Evolutionary conservation across 2,329 filamentous ascomycete species (phyloP).

Genomic region (Beauveria scarabaeidicola): DNA sequence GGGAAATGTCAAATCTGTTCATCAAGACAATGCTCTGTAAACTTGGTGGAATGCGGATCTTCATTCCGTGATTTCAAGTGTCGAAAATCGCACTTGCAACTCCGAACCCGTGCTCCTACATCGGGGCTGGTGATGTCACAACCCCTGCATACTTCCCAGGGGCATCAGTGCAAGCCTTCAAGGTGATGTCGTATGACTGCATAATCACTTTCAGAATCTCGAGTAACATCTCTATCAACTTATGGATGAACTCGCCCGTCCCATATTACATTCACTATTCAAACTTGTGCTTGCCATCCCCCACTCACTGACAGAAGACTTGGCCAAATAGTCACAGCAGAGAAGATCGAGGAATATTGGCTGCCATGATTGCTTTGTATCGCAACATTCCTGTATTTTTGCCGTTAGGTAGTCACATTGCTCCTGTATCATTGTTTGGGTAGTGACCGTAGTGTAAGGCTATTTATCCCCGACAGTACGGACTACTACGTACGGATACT

Average conservation of each 20-base stretch:
- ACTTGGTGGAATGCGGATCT: not conserved
- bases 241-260: no score
- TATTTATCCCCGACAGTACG: no score
- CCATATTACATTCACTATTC: not conserved
- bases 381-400: no score
- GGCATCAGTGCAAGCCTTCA: slow-evolving; percentile 1
- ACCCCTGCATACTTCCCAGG: not conserved
- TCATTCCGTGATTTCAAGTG: not conserved
- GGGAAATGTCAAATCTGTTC: not conserved
- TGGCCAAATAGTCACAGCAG: no score
- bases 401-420: no score
- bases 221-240: not conserved
- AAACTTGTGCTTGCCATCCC: no score
- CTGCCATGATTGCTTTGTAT: no score
- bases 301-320: no score
- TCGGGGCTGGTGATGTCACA: slow-evolving; percentile 8
- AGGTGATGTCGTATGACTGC: not conserved
- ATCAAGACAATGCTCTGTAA: not conserved
- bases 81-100: not conserved
- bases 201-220: not conserved
- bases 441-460: no score
- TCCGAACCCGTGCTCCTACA: not conserved
- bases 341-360: no score
- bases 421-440: no score
- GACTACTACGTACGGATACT: no score